Evolutionary conservation across 2,329 filamentous ascomycete genomes (phyloP).

Genomic region (Fusarium sublunatum): DNA sequence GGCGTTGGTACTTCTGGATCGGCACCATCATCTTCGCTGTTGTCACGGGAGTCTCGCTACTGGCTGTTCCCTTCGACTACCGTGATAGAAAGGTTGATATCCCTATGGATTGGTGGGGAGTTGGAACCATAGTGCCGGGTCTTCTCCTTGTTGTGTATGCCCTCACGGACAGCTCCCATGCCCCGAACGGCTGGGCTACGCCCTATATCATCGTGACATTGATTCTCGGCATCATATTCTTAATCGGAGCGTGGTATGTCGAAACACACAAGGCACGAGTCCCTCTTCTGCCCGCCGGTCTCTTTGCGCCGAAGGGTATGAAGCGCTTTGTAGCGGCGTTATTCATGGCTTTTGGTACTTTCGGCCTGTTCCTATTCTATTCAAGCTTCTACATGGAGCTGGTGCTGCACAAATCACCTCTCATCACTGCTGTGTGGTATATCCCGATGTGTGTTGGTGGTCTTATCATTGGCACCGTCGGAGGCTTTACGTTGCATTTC

Average conservation of each 20-base stretch:
- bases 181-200: slow-evolving; percentile 69
- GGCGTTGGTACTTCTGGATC: slow-evolving; percentile 79
- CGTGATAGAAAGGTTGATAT: slow-evolving; percentile 39
- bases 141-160: slow-evolving; percentile 74
- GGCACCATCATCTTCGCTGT: slow-evolving; percentile 61
- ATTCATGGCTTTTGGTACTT: slow-evolving; percentile 63
- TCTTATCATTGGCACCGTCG: slow-evolving; percentile 63
- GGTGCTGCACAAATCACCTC: slow-evolving; percentile 62
- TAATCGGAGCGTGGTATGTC: slow-evolving; percentile 68
- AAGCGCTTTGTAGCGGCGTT: slow-evolving; percentile 65
- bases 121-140: slow-evolving; percentile 64
- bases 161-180: slow-evolving; percentile 73
- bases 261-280: slow-evolving; percentile 70
- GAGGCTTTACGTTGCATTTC: slow-evolving; percentile 67
- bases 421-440: slow-evolving; percentile 69
- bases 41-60: slow-evolving; percentile 58
- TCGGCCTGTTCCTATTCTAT: slow-evolving; percentile 72
- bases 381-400: slow-evolving; percentile 70
- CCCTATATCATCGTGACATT: slow-evolving; percentile 73
- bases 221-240: slow-evolving; percentile 63
- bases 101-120: slow-evolving; percentile 72
- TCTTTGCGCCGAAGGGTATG: slow-evolving; percentile 70
- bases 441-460: slow-evolving; percentile 69
- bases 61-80: slow-evolving; percentile 53
- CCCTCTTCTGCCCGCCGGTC: slow-evolving; percentile 70